Conservation (phyloP, 2,329 filamentous ascomycete species). For the Paracamarosporium sp. region DNA sequence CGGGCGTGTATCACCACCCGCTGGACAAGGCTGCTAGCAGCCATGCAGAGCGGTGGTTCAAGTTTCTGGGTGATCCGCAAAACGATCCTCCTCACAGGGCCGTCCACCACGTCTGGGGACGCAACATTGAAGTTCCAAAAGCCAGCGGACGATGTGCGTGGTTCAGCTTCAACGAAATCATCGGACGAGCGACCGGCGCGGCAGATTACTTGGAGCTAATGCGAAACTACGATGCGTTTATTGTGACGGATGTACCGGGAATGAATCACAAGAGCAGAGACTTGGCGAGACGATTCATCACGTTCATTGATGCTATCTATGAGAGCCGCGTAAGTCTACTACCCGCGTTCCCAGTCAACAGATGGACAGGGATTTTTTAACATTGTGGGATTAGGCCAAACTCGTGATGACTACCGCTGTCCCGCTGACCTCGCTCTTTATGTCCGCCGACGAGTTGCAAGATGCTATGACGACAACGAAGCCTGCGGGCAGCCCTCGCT, state of each 20-base stretch:
- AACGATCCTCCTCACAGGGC: constrained; percentile 77
- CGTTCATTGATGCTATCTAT: constrained; percentile 96
- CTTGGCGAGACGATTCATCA: constrained; percentile 91
- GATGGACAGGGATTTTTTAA: constrained; percentile 24
- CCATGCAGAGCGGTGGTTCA: constrained; percentile 95
- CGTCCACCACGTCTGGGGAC: constrained; percentile 87
- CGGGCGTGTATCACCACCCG: constrained; percentile 91
- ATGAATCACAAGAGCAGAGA: constrained; percentile 90
- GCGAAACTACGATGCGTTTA: constrained; percentile 87
- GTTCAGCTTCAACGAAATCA: constrained; percentile 93
- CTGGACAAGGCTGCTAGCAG: constrained; percentile 77
- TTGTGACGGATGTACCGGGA: constrained; percentile 87
- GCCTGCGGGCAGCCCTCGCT: constrained; percentile 33
- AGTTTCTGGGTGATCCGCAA: constrained; percentile 85
- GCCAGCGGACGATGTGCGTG: constrained; percentile 87
- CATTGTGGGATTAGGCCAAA: constrained; percentile 73
- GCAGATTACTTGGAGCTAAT: constrained; percentile 95
- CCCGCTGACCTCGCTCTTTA: constrained; percentile 84
- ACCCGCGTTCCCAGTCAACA: not conserved
- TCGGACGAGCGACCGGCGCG: constrained; percentile 85
- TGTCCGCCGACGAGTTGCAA: constrained; percentile 64
- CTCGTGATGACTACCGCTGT: constrained; percentile 90
- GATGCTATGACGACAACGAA: constrained; percentile 50
- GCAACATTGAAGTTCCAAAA: constrained; percentile 83
- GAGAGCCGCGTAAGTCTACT: constrained; percentile 64